Percentiles rank a stretch among this genome's conserved stretches.
These are phyloP conservation scores for Colletotrichum tabaci DNA, from an alignment of 2,329 filamentous ascomycete genomes.

Conservation along the genomic window DNA sequence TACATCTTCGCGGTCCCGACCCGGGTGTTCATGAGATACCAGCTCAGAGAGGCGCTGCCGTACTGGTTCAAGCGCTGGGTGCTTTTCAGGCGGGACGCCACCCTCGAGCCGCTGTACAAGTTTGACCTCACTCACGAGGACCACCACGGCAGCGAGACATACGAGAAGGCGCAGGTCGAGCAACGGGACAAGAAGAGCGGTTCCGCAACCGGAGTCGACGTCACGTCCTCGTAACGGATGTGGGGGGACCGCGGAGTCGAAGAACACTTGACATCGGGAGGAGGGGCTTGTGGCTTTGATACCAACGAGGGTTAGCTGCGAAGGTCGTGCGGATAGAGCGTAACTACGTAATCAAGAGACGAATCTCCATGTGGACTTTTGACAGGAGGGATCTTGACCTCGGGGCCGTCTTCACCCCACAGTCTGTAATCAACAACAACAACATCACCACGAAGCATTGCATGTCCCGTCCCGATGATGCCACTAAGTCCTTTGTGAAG, in stretches of 20 bases:
- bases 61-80: constrained; percentile 52
- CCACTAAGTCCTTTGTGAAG: constrained; percentile 8
- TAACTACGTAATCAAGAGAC: constrained; percentile 29
- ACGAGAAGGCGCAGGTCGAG: constrained; percentile 57
- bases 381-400: neutral
- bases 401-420: constrained; percentile 8
- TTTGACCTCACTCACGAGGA: constrained; percentile 53
- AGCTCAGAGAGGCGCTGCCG: constrained; percentile 51
- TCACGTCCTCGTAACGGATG: constrained; percentile 7
- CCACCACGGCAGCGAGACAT: constrained; percentile 48
- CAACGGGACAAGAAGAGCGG: constrained; percentile 52
- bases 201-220: constrained; percentile 7
- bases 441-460: constrained; percentile 13
- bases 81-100: constrained; percentile 49
- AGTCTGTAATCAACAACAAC: constrained; percentile 11
- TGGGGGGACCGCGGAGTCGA: neutral
- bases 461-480: constrained; percentile 11
- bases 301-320: constrained; percentile 3
- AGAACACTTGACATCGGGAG: neutral
- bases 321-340: constrained; percentile 15
- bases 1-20: constrained; percentile 56
- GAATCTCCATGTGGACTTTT: neutral
- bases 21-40: constrained; percentile 51
- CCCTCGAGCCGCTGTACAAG: constrained; percentile 60
- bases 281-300: neutral